Percentiles rank a stretch among this genome's conserved stretches.
Evolutionary conservation across 768 basidiomycete genomes (phyloP).

Genomic region (Clitopilus passeckerianus): DNA sequence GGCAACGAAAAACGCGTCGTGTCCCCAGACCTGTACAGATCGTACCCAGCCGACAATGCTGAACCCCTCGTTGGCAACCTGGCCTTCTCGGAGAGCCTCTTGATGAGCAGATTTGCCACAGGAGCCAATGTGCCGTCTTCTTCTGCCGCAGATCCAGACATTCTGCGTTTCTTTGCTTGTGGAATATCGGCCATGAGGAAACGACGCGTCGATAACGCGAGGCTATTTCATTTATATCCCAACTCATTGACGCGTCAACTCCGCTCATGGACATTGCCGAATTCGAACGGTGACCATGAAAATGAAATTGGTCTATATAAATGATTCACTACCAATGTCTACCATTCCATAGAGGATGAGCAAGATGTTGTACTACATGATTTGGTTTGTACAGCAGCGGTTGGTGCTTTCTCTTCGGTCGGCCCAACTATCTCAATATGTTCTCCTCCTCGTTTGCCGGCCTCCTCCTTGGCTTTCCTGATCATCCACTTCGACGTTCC

Average conservation of each 20-base stretch:
- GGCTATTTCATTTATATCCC: conserved; percentile 8
- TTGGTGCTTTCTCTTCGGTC: background rate
- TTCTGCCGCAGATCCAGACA: conserved; percentile 31
- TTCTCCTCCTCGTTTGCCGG: background rate
- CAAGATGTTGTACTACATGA: background rate
- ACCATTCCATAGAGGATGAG: background rate
- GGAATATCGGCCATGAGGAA: conserved; percentile 25
- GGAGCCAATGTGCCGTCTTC: conserved; percentile 26
- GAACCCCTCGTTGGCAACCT: conserved; percentile 85
- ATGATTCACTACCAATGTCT: no score
- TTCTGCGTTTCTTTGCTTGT: conserved; percentile 56
- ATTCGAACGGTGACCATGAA: background rate
- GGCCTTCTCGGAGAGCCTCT: conserved; percentile 79
- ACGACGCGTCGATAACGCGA: conserved; percentile 24
- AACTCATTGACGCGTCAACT: conserved; percentile 23
- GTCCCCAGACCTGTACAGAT: conserved; percentile 75
- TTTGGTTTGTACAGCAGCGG: background rate
- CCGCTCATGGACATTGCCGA: conserved; percentile 16
- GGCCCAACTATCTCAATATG: conserved; percentile 2
- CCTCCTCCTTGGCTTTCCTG: background rate
- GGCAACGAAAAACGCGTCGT: background rate
- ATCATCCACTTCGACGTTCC: conserved; percentile 1
- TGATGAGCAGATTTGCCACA: conserved; percentile 64
- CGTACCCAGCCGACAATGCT: conserved; percentile 86
- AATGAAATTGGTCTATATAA: background rate